Percentiles rank a stretch among this genome's conserved stretches.
phyloP scores from a whole-genome alignment of 2,329 filamentous ascomycete genomes.

The Xylariaceae sp. region DNA sequence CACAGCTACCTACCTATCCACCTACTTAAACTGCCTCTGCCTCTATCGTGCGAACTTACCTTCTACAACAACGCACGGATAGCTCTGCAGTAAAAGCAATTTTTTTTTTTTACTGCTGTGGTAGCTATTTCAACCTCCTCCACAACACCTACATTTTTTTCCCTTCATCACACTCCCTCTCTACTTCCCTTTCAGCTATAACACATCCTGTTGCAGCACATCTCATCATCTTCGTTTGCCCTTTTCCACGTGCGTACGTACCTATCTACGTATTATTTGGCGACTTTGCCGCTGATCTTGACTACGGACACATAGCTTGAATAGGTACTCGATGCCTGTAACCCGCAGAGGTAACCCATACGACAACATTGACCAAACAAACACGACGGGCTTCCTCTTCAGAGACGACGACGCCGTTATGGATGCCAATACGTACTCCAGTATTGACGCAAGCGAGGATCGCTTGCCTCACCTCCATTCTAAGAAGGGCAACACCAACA shows the following conservation, averaged over 20 bases:
- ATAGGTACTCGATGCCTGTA: slow-evolving; percentile 92
- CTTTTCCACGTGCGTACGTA: background rate
- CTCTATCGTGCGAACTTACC: background rate
- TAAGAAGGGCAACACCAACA: slow-evolving; percentile 44
- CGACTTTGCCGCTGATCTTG: slow-evolving; percentile 14
- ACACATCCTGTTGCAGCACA: background rate
- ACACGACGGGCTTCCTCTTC: slow-evolving; percentile 81
- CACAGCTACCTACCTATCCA: background rate
- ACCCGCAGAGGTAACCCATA: slow-evolving; percentile 64
- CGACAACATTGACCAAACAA: slow-evolving; percentile 72
- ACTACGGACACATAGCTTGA: slow-evolving; percentile 50
- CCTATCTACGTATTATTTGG: background rate
- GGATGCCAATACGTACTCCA: slow-evolving; percentile 63
- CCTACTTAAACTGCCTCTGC: background rate
- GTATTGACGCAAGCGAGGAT: slow-evolving; percentile 70
- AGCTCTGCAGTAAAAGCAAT: background rate
- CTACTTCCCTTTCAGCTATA: background rate
- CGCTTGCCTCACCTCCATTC: slow-evolving; percentile 80
- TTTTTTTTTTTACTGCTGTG: background rate
- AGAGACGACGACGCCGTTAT: slow-evolving; percentile 64
- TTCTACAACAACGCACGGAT: background rate
- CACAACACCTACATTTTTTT: background rate
- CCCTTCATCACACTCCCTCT: background rate
- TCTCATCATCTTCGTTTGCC: background rate
- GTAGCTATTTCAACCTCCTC: background rate